Conservation (phyloP, 768 basidiomycete species). For the Russula foetens region DNA sequence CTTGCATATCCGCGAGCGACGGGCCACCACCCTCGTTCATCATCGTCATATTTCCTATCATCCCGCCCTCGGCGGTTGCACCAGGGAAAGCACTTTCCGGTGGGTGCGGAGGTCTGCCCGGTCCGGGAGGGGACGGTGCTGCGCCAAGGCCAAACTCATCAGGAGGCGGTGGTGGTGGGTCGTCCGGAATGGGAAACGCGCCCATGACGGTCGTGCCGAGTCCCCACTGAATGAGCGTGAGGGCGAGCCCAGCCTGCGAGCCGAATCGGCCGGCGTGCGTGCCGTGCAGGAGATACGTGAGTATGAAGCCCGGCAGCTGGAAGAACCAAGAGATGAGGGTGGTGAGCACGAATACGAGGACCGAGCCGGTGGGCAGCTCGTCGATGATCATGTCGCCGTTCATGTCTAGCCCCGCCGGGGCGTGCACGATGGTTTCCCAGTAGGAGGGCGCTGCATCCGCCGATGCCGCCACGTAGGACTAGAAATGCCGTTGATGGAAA, state of each 20-base stretch:
- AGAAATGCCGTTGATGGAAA: background rate
- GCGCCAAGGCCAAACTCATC: background rate
- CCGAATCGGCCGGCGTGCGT: constrained; percentile 93
- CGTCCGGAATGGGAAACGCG: constrained; percentile 17
- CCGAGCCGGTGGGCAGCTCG: constrained; percentile 78
- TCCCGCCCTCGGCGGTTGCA: constrained; percentile 7
- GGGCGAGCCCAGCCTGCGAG: constrained; percentile 88
- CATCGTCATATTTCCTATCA: constrained; percentile 16
- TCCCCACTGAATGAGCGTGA: constrained; percentile 91
- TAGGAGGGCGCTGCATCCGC: constrained; percentile 90
- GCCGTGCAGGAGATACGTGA: constrained; percentile 88
- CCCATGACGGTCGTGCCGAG: constrained; percentile 49
- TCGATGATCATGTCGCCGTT: constrained; percentile 77
- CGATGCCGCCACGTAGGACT: constrained; percentile 85
- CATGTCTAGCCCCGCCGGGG: constrained; percentile 48
- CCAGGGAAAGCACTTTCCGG: background rate
- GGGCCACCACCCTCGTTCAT: background rate
- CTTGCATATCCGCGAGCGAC: background rate
- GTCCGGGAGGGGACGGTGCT: background rate
- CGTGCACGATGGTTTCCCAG: constrained; percentile 93
- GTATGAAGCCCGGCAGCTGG: constrained; percentile 89
- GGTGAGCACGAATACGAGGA: constrained; percentile 67
- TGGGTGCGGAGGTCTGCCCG: background rate
- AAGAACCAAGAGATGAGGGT: constrained; percentile 89
- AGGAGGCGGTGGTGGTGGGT: background rate